These are phyloP conservation scores for Hyaloscypha finlandica DNA, from an alignment of 495 filamentous ascomycete genomes.

Conservation along the genomic window DNA sequence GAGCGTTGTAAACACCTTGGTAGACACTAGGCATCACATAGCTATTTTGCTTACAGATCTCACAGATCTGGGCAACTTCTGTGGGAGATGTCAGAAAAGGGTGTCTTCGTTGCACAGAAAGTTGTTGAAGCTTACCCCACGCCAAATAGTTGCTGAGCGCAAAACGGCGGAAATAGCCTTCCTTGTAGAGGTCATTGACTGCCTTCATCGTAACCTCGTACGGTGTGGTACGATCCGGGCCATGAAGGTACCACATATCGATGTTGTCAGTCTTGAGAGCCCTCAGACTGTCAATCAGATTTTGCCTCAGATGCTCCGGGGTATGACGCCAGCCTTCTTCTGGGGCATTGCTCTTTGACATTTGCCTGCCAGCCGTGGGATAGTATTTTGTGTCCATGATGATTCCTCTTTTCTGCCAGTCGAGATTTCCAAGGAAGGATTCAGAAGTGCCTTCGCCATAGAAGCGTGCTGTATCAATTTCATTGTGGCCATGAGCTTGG, in stretches of 20 bases:
- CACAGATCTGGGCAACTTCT: constrained; percentile 53
- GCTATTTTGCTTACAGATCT: constrained; percentile 47
- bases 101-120: constrained; percentile 54
- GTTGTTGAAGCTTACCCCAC: constrained; percentile 31
- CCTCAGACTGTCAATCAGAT: no score
- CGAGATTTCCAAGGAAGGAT: constrained; percentile 45
- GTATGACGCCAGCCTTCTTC: neutral
- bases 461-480: constrained; percentile 55
- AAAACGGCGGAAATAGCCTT: constrained; percentile 53
- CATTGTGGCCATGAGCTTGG: constrained; percentile 55
- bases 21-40: constrained; percentile 65
- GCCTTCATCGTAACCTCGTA: constrained; percentile 52
- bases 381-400: constrained; percentile 54
- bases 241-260: constrained; percentile 56
- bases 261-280: constrained; percentile 23
- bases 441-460: constrained; percentile 52
- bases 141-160: no score
- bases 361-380: constrained; percentile 26
- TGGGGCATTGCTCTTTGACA: neutral
- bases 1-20: constrained; percentile 66
- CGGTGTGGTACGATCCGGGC: constrained; percentile 48
- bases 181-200: constrained; percentile 49
- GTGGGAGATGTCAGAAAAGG: constrained; percentile 49
- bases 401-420: constrained; percentile 50
- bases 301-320: no score